Conservation (phyloP, 1,139 yeast genomes). For the Ogataea hybrid region DNA sequence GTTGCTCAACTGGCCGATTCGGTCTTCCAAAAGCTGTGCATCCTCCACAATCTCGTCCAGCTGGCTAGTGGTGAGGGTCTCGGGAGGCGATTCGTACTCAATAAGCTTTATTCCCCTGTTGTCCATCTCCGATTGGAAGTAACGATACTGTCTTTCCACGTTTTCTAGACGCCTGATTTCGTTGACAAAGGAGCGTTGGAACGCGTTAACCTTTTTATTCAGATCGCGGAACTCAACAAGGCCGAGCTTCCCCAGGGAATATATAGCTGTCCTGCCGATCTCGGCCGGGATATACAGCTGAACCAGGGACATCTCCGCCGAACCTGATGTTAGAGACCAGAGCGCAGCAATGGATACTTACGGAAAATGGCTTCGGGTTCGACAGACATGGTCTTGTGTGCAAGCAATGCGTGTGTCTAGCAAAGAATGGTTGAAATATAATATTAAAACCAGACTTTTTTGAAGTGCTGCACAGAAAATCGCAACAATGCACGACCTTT, state of each 20-base stretch:
- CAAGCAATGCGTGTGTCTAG: conserved; percentile 6
- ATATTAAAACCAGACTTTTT: background rate
- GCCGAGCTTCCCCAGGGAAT: conserved; percentile 63
- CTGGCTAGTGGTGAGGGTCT: conserved; percentile 50
- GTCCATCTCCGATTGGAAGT: conserved; percentile 45
- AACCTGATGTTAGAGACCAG: conserved; percentile 31
- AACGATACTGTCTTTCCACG: conserved; percentile 61
- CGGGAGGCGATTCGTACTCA: conserved; percentile 38
- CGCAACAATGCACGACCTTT: background rate
- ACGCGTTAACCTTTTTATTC: conserved; percentile 63
- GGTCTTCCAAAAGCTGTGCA: conserved; percentile 59
- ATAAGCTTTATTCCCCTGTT: conserved; percentile 44
- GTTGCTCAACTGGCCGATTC: conserved; percentile 54
- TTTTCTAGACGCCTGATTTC: conserved; percentile 69
- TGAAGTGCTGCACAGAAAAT: conserved; percentile 8
- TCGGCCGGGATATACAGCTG: conserved; percentile 74
- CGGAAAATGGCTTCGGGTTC: conserved; percentile 33
- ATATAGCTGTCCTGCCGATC: conserved; percentile 62
- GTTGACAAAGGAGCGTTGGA: conserved; percentile 69
- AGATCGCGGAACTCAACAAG: conserved; percentile 68
- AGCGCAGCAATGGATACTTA: conserved; percentile 19
- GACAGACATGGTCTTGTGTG: conserved; percentile 8
- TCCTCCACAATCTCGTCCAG: conserved; percentile 74
- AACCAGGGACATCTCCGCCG: conserved; percentile 79
- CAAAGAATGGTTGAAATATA: background rate